Conservation (phyloP, 2,329 filamentous ascomycete genomes). For the Pseudogymnoascus sp. region DNA sequence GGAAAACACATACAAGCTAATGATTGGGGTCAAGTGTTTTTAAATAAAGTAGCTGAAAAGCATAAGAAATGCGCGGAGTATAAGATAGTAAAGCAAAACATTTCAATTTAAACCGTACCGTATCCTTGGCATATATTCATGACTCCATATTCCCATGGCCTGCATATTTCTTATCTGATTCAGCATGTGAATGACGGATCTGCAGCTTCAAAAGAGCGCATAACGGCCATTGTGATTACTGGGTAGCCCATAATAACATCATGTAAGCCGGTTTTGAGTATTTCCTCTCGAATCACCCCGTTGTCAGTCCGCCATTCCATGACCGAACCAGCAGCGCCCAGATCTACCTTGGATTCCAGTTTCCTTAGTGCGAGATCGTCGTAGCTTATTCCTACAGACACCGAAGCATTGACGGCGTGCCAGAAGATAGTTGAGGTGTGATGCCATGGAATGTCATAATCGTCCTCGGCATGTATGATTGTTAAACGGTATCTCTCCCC, state of each 20-base stretch:
- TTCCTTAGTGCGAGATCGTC: conserved; percentile 41
- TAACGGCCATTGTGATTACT: conserved; percentile 42
- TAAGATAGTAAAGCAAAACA: not conserved
- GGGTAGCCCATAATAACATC: conserved; percentile 51
- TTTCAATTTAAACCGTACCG: not conserved
- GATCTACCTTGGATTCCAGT: conserved; percentile 28
- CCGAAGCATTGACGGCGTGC: conserved; percentile 45
- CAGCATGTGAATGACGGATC: too few species aligned
- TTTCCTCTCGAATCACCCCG: conserved; percentile 45
- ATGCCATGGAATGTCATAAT: conserved; percentile 41
- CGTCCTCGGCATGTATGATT: conserved; percentile 43
- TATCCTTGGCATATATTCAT: not conserved
- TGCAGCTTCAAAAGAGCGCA: too few species aligned
- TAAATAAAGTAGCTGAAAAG: too few species aligned
- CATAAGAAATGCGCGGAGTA: too few species aligned
- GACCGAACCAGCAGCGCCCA: conserved; percentile 42
- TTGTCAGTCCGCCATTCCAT: conserved; percentile 38
- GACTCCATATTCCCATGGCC: not conserved
- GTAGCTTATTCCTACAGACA: conserved; percentile 30
- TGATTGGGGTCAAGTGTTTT: too few species aligned
- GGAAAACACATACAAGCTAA: too few species aligned
- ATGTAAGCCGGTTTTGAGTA: conserved; percentile 47
- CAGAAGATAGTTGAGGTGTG: conserved; percentile 45
- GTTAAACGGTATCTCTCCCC: conserved; percentile 35
- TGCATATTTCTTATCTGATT: not conserved